phyloP scores from a whole-genome alignment of 2,329 filamentous ascomycete species.

The Graphilbum ipis-grandicollis region DNA sequence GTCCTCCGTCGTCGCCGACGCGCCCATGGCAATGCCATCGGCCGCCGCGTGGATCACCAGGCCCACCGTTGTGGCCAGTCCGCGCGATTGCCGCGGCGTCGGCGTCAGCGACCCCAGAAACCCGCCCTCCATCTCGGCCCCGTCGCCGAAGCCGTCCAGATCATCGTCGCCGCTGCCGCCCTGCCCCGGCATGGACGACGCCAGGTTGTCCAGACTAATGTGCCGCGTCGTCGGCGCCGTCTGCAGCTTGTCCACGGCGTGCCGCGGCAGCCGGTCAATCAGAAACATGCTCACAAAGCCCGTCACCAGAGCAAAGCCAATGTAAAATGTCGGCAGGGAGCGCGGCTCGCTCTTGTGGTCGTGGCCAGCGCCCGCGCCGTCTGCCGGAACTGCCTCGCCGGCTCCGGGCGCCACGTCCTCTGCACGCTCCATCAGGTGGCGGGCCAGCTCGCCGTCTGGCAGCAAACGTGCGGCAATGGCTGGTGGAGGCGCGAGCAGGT shows the following conservation, averaged over 20 bases:
- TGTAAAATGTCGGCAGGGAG: constrained; percentile 49
- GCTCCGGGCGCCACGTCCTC: no score
- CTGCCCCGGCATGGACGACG: constrained; percentile 15
- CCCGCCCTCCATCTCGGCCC: constrained; percentile 36
- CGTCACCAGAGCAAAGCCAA: constrained; percentile 70
- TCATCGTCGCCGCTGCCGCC: constrained; percentile 2
- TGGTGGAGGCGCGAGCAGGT: no score
- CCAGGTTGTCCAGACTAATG: constrained; percentile 74
- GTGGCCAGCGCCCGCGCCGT: constrained; percentile 1
- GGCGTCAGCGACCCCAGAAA: constrained; percentile 42
- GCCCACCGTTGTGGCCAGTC: constrained; percentile 73
- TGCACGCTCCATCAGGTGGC: no score
- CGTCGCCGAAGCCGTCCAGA: constrained; percentile 1
- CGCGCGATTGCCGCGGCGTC: constrained; percentile 39
- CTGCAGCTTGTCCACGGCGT: constrained; percentile 48
- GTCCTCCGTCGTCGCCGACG: constrained; percentile 60
- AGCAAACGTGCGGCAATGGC: no score
- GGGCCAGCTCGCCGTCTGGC: no score
- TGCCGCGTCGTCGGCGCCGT: constrained; percentile 55
- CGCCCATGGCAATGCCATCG: constrained; percentile 89
- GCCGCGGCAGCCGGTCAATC: constrained; percentile 68
- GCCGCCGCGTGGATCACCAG: constrained; percentile 93
- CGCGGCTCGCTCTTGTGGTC: constrained; percentile 16
- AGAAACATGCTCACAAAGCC: constrained; percentile 97
- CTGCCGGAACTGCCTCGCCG: background rate